These are phyloP conservation scores for Leishmania tropica DNA, from an alignment of 208 protist genomes.

Conservation along the genomic window DNA sequence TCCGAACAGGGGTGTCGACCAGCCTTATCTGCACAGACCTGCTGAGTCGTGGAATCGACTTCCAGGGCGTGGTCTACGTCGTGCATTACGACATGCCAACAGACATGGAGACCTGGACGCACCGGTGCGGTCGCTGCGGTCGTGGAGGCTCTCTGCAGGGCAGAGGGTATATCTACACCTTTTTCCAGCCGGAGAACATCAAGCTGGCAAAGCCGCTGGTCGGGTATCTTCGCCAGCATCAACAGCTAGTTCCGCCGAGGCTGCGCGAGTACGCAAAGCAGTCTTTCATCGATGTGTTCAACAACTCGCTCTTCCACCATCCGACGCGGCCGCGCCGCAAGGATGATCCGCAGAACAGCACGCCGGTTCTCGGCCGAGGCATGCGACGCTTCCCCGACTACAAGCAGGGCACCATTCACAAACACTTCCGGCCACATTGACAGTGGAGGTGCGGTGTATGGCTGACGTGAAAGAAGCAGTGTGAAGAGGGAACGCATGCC, in stretches of 20 bases:
- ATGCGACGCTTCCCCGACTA: constrained; percentile 77
- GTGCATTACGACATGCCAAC: constrained; percentile 97
- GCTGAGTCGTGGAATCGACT: constrained; percentile 97
- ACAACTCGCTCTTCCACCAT: constrained; percentile 76
- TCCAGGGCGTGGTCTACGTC: constrained; percentile 97
- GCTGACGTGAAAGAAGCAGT: background rate
- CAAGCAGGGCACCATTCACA: constrained; percentile 60
- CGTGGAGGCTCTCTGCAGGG: constrained; percentile 58
- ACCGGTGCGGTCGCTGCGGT: constrained; percentile 96
- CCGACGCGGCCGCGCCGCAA: constrained; percentile 69
- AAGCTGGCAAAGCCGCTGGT: constrained; percentile 83
- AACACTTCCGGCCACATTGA: constrained; percentile 71
- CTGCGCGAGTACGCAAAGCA: constrained; percentile 83
- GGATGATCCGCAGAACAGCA: constrained; percentile 68
- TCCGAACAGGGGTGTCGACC: constrained; percentile 88
- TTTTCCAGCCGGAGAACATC: constrained; percentile 88
- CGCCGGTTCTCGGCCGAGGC: constrained; percentile 59
- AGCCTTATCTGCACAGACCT: constrained; percentile 98
- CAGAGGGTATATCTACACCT: constrained; percentile 76
- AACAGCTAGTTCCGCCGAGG: constrained; percentile 81
- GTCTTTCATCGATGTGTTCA: constrained; percentile 80
- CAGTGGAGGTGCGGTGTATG: background rate
- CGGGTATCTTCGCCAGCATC: constrained; percentile 66
- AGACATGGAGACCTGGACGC: constrained; percentile 96
- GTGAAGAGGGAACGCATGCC: background rate